Base-by-base conservation (phyloP, 1,284 basidiomycete genomes). In the Trametes sp. region DNA sequence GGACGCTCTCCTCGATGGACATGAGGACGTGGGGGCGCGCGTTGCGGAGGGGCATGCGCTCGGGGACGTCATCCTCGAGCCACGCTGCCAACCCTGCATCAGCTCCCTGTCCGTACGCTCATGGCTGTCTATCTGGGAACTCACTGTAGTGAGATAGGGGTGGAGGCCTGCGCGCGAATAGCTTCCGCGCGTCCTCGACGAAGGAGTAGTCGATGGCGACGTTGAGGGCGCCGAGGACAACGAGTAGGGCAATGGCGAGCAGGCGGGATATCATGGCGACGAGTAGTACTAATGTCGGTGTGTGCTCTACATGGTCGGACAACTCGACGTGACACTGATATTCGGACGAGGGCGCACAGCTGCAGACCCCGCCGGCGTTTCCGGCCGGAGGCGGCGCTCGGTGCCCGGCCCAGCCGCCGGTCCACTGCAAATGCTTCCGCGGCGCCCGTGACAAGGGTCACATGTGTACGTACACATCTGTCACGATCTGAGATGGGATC, bases 1-100 rank as follows among this genome's bases (percentile, higher is more conserved):
- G 66, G 8, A 53, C 60, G 60, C 61, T 68, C 36, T 71, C 69
- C 50, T 71, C 69, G 50, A 68, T 44, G 23, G 57, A 52, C 57
- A 58, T 63, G 16, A 45, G 14, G 42, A 66, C 64, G 19, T 54
- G 19, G 4, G 55, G 58, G 6, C 61, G 51, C 0, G 64, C 38
- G 4, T 57, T 44, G 46, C 49, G 4, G 10, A 63, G 49, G 13
- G 52, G 26, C 53, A 63, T 51, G 28, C 42, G 28, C 29, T 61
- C 61, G 8, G 64, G 64, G 7, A 66, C 53, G 44, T 66, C 64
- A 42, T 63, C 59, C 42, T 66, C 64, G 29, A 66, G 29, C 57
- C 55, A 66, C 16, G 61, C 61, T 66, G 19, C 16, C n/a, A n/a
- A n/a, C n/a, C n/a, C n/a, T n/a, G n/a, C n/a, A n/a, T n/a, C n/a